Evolutionary conservation across 495 filamentous ascomycete genomes (phyloP).

Genomic region (Thozetella sp.): DNA sequence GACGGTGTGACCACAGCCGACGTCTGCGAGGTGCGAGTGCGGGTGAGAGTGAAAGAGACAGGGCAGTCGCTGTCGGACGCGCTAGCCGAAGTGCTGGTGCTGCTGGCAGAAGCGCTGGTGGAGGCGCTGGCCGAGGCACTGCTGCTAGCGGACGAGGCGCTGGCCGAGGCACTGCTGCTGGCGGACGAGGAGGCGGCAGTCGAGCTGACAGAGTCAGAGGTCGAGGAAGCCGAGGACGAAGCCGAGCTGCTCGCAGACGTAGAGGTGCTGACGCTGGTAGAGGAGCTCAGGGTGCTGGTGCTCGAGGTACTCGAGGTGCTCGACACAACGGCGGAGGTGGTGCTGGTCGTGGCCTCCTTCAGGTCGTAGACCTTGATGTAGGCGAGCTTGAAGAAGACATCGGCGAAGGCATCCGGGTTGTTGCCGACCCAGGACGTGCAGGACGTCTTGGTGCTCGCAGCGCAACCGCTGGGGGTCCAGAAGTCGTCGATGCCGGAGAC

Average conservation of each 20-base stretch:
- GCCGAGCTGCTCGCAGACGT: too few species aligned
- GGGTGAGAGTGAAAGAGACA: neutral
- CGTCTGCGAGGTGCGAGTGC: neutral
- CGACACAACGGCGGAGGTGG: slow-evolving; percentile 6
- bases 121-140: slow-evolving; percentile 17
- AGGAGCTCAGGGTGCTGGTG: slow-evolving; percentile 23
- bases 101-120: slow-evolving; percentile 27
- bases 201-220: slow-evolving; percentile 34
- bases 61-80: slow-evolving; percentile 6
- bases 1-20: neutral
- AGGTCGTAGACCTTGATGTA: slow-evolving; percentile 55
- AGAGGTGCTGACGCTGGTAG: slow-evolving; percentile 12
- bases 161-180: slow-evolving; percentile 17
- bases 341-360: slow-evolving; percentile 38
- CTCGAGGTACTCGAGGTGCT: slow-evolving; percentile 7
- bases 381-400: slow-evolving; percentile 57
- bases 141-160: slow-evolving; percentile 20
- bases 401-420: slow-evolving; percentile 54
- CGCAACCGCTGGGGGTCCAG: slow-evolving; percentile 23
- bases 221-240: slow-evolving; percentile 9
- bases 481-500: slow-evolving; percentile 33
- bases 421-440: slow-evolving; percentile 62
- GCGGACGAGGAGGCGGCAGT: slow-evolving; percentile 20
- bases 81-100: neutral
- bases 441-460: slow-evolving; percentile 17